A percentile compares a stretch with the other conserved stretches of the same genome.
These are phyloP conservation scores for Diaporthe vexans DNA, from an alignment of 2,329 filamentous ascomycete genomes.

Conservation along the genomic window DNA sequence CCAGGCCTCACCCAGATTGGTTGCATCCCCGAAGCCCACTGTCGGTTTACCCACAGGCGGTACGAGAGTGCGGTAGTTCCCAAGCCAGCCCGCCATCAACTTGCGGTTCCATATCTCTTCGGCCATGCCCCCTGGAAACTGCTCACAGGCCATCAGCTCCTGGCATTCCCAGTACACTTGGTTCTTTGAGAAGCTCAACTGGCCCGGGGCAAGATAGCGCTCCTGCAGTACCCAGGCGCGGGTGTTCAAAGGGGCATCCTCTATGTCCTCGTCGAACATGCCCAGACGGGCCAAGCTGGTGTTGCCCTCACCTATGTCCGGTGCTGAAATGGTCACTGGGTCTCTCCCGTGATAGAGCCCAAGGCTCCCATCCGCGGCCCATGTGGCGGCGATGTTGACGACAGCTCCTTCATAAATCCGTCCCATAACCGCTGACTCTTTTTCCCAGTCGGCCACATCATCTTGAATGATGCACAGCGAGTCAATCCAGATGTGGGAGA, in stretches of 20 bases:
- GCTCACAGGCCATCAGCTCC: conserved; percentile 16
- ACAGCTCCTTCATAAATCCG: conserved; percentile 2
- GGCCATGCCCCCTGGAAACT: background rate
- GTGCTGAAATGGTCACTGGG: background rate
- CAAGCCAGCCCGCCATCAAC: background rate
- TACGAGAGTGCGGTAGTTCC: background rate
- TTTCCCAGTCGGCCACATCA: background rate
- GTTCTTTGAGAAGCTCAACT: conserved; percentile 42
- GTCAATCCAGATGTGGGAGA: conserved; percentile 12
- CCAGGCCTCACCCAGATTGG: background rate
- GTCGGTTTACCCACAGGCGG: background rate
- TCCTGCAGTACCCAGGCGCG: conserved; percentile 46
- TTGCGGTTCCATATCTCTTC: background rate
- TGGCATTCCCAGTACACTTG: conserved; percentile 44
- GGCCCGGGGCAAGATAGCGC: conserved; percentile 42
- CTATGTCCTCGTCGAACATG: background rate
- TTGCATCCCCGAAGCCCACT: background rate
- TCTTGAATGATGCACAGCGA: background rate
- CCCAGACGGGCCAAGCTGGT: background rate
- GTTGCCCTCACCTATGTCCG: background rate
- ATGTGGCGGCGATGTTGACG: conserved; percentile 16
- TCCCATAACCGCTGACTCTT: conserved; percentile 1
- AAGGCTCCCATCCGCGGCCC: background rate
- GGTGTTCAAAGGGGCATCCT: conserved; percentile 25
- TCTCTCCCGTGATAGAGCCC: background rate